Base-by-base conservation (phyloP, 768 basidiomycete genomes). In the Cystobasidium tubakii region DNA sequence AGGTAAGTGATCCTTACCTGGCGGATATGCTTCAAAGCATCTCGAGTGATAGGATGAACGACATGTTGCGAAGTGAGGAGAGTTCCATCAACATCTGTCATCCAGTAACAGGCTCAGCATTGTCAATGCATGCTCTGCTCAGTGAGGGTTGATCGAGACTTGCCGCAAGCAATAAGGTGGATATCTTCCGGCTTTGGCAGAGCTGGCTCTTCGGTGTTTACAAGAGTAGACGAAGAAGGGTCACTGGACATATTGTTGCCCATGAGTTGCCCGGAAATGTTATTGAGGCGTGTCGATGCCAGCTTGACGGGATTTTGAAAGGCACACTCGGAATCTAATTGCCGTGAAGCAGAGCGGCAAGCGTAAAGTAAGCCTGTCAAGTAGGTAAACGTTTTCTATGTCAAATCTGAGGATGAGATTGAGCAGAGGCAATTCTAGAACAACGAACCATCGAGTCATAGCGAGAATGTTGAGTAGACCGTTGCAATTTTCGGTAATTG, bases 81-180 rank as follows among this genome's bases (percentile, higher is more conserved):
- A 9, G 69, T 71, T 27, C 69, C 69, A 71, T 71, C 69, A 17
- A 71, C 69, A 31, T 71, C 69, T 67, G 15, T 33, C 34, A 39
- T 3, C 23, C 10, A 60, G 7, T 15, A 12, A 2, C 21, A 17
- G 29, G 4, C 12, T 54, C 7, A 54, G 21, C 53, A 54, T n/a
- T 54, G 21, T 19, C 53, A n/a, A 4, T n/a, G 21, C 53, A 19
- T 19, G 53, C 27, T 29, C 27, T 29, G 53, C 27, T 23, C n/a
- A 10, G 10, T 46, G 23, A 29, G 27, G 34, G 66, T 17, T 21
- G 31, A 43, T 42, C 39, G 66, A 67, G 19, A 23, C 66, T 43
- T 50, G 53, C 66, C 66, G 29, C 69, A 71, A 23, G 54, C 69
- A 10, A 71, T 71, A 2, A 71, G 69, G 19, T 71, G 69, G 29